Base-by-base conservation (phyloP, 2,329 filamentous ascomycete genomes). In the Pseudodiploospora longispora region DNA sequence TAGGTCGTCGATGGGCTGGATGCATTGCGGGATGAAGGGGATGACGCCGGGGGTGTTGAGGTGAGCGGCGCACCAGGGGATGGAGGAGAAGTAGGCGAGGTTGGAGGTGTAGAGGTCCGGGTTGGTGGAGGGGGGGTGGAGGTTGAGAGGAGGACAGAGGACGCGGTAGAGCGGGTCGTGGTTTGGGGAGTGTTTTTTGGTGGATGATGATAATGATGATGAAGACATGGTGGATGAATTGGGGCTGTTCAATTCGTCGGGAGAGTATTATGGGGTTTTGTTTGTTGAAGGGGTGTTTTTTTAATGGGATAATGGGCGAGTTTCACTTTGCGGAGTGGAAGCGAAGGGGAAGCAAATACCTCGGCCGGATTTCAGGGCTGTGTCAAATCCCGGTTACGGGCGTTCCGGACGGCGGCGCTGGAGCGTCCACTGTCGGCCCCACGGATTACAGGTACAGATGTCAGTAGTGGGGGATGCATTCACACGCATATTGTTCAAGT, bases 11-110 rank as follows among this genome's bases (percentile, higher is more conserved):
- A 49, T 6, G 8, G 63, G 60, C 47, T 62, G 62, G 43, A 61
- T 56, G 42, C 59, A 59, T 33, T 58, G 55, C 9, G 63, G 59
- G 30, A 64, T 50, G 48, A 63, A 66, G 27, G 57, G 49, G n/a
- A 63, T 56, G 12, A 57, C 45, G 40, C 52, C 46, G 2, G 55
- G 54, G 8, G 46, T 47, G 2, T 47, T 47, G 8, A 67, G 56
- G 28, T 63, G 55, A 9, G 48, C 41, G 31, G 58, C 54, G 37
- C 61, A 65, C 65, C 66, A 68, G 6, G 64, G 58, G 30, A 64
- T 53, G 1, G 60, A 55, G 39, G 47, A 48, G 54, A 69, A 66
- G 53, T 64, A 55, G 31, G 50, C 41, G 28, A 62, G 38, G 37
- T 60, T 55, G 10, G 51, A 51, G 29, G 52, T 36, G 47, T 59